Evolutionary conservation across 129 eudicot species (phyloP).

Genomic region (Mikania micrantha): DNA sequence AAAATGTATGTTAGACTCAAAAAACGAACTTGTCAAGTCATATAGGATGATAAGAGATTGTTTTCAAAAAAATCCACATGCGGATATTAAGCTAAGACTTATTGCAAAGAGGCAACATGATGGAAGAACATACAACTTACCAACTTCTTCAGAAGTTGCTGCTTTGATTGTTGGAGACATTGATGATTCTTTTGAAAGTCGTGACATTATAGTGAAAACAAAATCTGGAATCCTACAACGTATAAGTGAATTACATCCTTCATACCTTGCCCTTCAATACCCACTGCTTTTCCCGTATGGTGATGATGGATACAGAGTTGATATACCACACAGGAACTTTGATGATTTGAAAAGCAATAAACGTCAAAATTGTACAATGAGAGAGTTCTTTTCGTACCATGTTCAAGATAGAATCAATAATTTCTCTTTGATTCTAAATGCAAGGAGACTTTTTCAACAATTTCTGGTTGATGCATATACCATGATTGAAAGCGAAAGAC

Average conservation of each 20-base stretch:
- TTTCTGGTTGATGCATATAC: too few species aligned
- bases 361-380: too few species aligned
- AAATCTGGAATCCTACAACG: background rate
- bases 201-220: background rate
- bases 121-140: background rate
- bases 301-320: background rate
- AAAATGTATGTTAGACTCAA: background rate
- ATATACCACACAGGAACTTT: too few species aligned
- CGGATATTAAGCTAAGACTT: background rate
- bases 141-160: too few species aligned
- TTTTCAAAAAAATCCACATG: background rate
- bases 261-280: background rate
- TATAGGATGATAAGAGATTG: background rate
- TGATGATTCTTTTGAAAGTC: background rate
- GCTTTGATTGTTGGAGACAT: background rate
- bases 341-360: too few species aligned
- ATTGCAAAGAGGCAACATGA: background rate
- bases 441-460: too few species aligned
- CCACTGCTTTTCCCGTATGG: background rate
- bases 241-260: background rate
- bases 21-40: background rate
- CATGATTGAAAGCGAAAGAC: too few species aligned
- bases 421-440: too few species aligned
- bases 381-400: too few species aligned
- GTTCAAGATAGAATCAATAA: too few species aligned